phyloP scores from a whole-genome alignment of 1,284 basidiomycete genomes.

The Bjerkandera adusta region DNA sequence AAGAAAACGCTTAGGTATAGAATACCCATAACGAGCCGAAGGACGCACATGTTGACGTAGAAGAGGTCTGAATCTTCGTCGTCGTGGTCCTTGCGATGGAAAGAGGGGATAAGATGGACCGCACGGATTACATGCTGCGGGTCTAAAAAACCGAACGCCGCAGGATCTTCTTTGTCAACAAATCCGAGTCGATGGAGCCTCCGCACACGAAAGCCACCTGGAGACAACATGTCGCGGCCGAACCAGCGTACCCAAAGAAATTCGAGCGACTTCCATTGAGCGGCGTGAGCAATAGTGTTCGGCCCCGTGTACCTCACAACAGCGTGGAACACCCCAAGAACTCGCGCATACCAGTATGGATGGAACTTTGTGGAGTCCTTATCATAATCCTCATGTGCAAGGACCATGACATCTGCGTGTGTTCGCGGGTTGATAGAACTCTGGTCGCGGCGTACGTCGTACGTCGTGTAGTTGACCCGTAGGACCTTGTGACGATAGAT shows the following conservation, averaged over 20 bases:
- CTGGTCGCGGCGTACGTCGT: constrained; percentile 31
- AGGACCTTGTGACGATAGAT: constrained; percentile 26
- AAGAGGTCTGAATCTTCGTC: constrained; percentile 17
- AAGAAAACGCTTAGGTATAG: background rate
- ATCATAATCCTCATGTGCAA: constrained; percentile 14
- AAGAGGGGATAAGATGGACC: constrained; percentile 25
- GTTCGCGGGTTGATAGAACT: constrained; percentile 34
- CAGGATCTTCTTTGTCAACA: constrained; percentile 1
- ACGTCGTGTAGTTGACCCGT: constrained; percentile 31
- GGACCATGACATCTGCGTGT: constrained; percentile 29
- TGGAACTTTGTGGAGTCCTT: constrained; percentile 3
- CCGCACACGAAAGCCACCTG: constrained; percentile 8
- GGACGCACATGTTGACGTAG: constrained; percentile 20
- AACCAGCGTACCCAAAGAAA: constrained; percentile 31
- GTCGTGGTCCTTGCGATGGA: constrained; percentile 9
- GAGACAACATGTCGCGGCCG: constrained; percentile 4
- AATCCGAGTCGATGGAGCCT: constrained; percentile 17
- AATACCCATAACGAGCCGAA: background rate
- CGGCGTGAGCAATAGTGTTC: constrained; percentile 8
- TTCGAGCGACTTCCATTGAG: constrained; percentile 16
- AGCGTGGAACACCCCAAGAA: constrained; percentile 32
- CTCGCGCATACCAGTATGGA: constrained; percentile 31
- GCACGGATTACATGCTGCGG: constrained; percentile 22
- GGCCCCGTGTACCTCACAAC: constrained; percentile 11
- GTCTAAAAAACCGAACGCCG: constrained; percentile 26